Base-by-base conservation (phyloP, 2,329 filamentous ascomycete species). In the Alternaria alternata region DNA sequence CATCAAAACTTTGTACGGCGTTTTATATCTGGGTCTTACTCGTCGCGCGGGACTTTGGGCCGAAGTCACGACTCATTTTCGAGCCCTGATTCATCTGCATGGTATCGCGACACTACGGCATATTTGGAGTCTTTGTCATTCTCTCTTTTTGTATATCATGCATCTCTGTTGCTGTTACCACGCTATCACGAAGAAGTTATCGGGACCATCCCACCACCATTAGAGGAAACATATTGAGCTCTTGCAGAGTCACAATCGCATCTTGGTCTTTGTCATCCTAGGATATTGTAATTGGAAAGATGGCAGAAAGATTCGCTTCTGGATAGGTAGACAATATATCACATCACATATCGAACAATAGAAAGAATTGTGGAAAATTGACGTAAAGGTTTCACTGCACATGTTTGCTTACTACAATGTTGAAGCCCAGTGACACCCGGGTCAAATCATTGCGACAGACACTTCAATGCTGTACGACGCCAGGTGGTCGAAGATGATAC, bases 1-100 rank as follows among this genome's bases (percentile, higher is more conserved):
- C 58, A 53, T 16, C 11, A 22, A 58, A 46, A 42, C 41, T 61
- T 49, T 36, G 8, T 41, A 57, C 26, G 58, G 58, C 58, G 58
- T 61, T 57, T 32, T 57, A 22, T 42, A 39, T 34, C 41, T 54
- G 30, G 46, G n/a, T 42, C 39, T 42, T 56, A 38, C 26, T 51
- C 20, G 22, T 57, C 47, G 53, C 36, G 5, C 26, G 32, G 42
- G 26, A 34, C 26, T 8, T 18, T 26, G 42, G 18, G 49, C 55
- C 20, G 20, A 54, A 28, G 11, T 49, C 28, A 59, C 32, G 51
- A 54, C 51, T 48, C 52, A 36, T 59, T 16, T 41, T 22, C 32
- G 43, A 30, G 28, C 20, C 30, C 30, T 24, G 32, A 38, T 22
- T 51, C 30, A 38, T 26, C 46, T 41, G 55, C 55, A 58, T 58